Conservation (phyloP, 805 yeast species). For the Zygoascus flipseniorum region DNA sequence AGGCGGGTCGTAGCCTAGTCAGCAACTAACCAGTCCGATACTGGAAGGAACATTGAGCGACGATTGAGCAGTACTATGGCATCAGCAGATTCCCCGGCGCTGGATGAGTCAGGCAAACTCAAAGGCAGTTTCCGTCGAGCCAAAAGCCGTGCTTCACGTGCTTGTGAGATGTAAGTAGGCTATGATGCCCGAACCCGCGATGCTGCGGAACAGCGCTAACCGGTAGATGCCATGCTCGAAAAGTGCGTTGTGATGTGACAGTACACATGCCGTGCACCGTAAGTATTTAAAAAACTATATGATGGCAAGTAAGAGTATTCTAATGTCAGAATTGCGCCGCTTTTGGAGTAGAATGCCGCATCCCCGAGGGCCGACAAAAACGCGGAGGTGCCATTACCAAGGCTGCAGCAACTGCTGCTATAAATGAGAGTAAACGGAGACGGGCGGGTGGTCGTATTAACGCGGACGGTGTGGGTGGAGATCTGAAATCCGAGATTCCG, state of each 20-base stretch:
- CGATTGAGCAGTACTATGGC: background rate
- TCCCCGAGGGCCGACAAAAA: conserved; percentile 42
- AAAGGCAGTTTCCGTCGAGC: conserved; percentile 21
- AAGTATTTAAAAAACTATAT: conserved; percentile 7
- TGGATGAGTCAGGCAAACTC: background rate
- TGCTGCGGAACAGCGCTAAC: background rate
- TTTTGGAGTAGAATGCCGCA: conserved; percentile 60
- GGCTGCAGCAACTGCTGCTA: conserved; percentile 1
- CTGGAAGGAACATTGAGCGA: background rate
- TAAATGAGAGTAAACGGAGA: background rate
- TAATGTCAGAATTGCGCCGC: conserved; percentile 24
- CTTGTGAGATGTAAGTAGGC: conserved; percentile 21
- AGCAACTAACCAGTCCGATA: background rate
- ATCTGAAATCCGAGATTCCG: background rate
- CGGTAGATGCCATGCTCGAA: conserved; percentile 47
- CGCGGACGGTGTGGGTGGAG: background rate
- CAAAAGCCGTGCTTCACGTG: conserved; percentile 21
- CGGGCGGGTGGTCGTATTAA: conserved; percentile 2
- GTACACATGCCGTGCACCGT: conserved; percentile 48
- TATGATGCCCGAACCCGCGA: background rate
- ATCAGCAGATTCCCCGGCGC: background rate
- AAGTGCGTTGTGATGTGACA: conserved; percentile 60
- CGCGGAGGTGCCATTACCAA: background rate
- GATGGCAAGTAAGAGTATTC: background rate
- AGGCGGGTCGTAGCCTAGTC: too few species aligned